A percentile compares a stretch with the other conserved stretches of the same genome.
Evolutionary conservation across 2,329 filamentous ascomycete genomes (phyloP).

Genomic region (Exophiala alcalophila): DNA sequence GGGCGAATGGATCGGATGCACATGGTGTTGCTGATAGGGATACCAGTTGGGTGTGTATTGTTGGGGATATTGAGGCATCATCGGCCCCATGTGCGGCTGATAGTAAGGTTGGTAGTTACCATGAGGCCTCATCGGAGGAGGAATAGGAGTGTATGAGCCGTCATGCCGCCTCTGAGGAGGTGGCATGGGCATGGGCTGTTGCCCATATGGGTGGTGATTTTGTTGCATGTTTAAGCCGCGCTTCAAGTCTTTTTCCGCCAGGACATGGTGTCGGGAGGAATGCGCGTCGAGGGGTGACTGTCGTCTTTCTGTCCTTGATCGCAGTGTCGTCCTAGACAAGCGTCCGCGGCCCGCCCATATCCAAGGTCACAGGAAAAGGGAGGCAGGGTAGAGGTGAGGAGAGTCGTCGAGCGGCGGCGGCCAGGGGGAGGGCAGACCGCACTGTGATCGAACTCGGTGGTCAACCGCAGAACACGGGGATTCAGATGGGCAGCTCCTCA

Average conservation of each 20-base stretch:
- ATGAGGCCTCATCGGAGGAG: constrained; percentile 55
- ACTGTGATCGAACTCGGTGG: neutral
- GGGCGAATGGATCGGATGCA: constrained; percentile 40
- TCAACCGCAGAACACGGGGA: neutral
- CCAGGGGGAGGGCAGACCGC: constrained; percentile 13
- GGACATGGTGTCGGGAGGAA: constrained; percentile 19
- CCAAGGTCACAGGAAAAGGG: neutral
- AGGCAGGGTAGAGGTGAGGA: constrained; percentile 1
- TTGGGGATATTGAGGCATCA: constrained; percentile 45
- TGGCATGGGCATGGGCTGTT: constrained; percentile 47
- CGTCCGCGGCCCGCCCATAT: constrained; percentile 9
- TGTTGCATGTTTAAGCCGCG: constrained; percentile 35
- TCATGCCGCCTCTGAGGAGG: constrained; percentile 48
- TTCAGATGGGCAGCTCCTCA: neutral
- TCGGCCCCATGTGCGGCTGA: constrained; percentile 57
- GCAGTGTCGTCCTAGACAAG: constrained; percentile 15
- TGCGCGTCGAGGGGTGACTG: constrained; percentile 11
- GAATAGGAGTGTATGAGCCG: constrained; percentile 42
- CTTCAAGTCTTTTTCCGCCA: constrained; percentile 23
- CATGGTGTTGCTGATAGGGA: constrained; percentile 41
- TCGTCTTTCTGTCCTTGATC: constrained; percentile 6
- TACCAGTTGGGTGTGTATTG: constrained; percentile 48
- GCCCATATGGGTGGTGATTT: constrained; percentile 39
- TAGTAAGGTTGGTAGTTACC: constrained; percentile 58
- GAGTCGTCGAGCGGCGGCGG: constrained; percentile 1